Conservation (phyloP, 768 basidiomycete genomes). For the Kwoniella mangroviensis region DNA sequence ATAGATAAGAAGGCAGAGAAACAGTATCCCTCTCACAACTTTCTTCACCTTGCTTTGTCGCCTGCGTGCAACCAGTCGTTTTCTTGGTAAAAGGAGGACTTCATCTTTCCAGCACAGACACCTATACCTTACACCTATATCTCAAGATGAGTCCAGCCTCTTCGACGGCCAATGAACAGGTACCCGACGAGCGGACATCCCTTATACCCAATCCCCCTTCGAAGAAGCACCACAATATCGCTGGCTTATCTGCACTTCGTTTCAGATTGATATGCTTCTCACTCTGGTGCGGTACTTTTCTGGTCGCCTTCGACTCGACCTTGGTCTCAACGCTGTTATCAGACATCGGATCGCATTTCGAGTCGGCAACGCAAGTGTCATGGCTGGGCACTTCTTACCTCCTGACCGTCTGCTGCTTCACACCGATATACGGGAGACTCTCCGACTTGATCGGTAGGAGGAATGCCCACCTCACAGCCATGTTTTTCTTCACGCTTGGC, state of each 20-base stretch:
- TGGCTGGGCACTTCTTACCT: slow-evolving; percentile 55
- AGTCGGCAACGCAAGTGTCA: slow-evolving; percentile 44
- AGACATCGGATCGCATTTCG: slow-evolving; percentile 41
- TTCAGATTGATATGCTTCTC: slow-evolving; percentile 43
- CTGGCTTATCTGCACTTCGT: slow-evolving; percentile 36
- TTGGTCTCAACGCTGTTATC: slow-evolving; percentile 45
- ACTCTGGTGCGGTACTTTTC: slow-evolving; percentile 44
- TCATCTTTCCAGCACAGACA: too few species aligned
- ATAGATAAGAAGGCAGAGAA: too few species aligned
- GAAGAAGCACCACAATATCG: slow-evolving; percentile 44
- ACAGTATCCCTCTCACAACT: too few species aligned
- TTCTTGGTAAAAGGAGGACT: too few species aligned
- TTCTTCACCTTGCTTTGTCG: too few species aligned
- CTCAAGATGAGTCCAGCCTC: background rate
- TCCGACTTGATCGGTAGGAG: slow-evolving; percentile 44
- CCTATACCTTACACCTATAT: background rate
- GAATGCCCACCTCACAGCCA: slow-evolving; percentile 33
- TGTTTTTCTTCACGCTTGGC: slow-evolving; percentile 42
- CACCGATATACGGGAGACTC: slow-evolving; percentile 49
- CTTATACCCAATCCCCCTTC: background rate
- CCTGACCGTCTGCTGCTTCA: slow-evolving; percentile 48
- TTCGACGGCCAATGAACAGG: background rate
- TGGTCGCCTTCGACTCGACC: slow-evolving; percentile 42
- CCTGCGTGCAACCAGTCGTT: too few species aligned
- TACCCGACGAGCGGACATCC: background rate